Evolutionary conservation across 2,329 filamentous ascomycete species (phyloP).

Genomic region (Penicillium sp.): DNA sequence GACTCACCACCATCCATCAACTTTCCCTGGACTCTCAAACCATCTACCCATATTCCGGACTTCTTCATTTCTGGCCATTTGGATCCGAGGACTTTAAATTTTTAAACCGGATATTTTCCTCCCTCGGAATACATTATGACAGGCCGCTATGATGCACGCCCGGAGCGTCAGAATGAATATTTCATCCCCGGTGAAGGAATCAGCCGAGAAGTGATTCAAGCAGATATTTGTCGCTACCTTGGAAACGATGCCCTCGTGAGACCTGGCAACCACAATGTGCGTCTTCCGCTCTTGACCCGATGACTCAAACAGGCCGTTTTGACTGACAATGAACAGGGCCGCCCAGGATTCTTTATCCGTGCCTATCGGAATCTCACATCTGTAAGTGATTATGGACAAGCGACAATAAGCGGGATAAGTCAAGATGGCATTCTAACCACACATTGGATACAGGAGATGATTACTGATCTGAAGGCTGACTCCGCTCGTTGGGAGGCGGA

Average conservation of each 20-base stretch:
- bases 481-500: slow-evolving; percentile 52
- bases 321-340: slow-evolving; percentile 52
- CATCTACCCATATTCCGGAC: slow-evolving; percentile 14
- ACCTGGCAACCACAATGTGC: slow-evolving; percentile 70
- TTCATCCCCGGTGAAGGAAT: slow-evolving; percentile 78
- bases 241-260: slow-evolving; percentile 78
- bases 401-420: slow-evolving; percentile 5
- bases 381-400: slow-evolving; percentile 49
- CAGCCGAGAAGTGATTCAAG: slow-evolving; percentile 78
- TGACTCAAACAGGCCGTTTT: slow-evolving; percentile 12
- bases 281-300: slow-evolving; percentile 29
- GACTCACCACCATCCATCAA: slow-evolving; percentile 14
- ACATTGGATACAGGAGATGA: slow-evolving; percentile 49
- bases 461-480: slow-evolving; percentile 53
- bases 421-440: slow-evolving; percentile 7
- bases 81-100: slow-evolving; percentile 24
- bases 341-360: slow-evolving; percentile 72
- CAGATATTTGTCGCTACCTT: slow-evolving; percentile 79
- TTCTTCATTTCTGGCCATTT: slow-evolving; percentile 27
- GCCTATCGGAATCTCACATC: slow-evolving; percentile 76
- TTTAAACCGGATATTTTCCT: slow-evolving; percentile 24
- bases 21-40: slow-evolving; percentile 8
- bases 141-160: slow-evolving; percentile 36
- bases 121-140: slow-evolving; percentile 38
- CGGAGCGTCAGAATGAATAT: slow-evolving; percentile 65